Conservation (phyloP, 169 alveolate genomes). For the Theileria orientalis region DNA sequence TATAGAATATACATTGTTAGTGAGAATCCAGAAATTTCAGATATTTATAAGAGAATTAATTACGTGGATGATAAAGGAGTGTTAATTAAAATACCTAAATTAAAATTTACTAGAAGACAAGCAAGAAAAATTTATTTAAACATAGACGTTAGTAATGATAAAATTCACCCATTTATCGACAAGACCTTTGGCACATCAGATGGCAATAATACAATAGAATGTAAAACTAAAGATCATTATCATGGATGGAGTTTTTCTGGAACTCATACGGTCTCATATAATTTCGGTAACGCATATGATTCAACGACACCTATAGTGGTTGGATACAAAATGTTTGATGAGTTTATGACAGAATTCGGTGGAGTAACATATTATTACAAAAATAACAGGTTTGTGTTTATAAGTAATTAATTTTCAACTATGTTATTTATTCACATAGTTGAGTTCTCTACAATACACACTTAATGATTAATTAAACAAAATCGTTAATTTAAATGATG, state of each 20-base stretch:
- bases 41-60: not conserved
- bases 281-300: slow-evolving; percentile 6
- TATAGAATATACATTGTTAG: not conserved
- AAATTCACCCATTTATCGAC: not conserved
- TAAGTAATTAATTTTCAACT: too few species aligned
- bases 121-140: not conserved
- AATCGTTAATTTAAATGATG: too few species aligned
- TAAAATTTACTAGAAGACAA: too few species aligned
- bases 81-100: too few species aligned
- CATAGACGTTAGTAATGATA: not conserved
- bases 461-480: too few species aligned
- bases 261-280: too few species aligned
- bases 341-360: not conserved
- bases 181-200: not conserved
- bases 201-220: not conserved
- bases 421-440: too few species aligned
- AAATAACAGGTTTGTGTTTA: too few species aligned
- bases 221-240: not conserved
- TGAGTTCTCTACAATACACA: too few species aligned
- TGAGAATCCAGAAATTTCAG: not conserved
- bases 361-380: not conserved
- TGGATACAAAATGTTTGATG: not conserved
- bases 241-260: too few species aligned
- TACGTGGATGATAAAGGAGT: not conserved
- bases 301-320: not conserved